These are phyloP conservation scores for Kwoniella europaea DNA, from an alignment of 768 basidiomycete species.

Conservation along the genomic window DNA sequence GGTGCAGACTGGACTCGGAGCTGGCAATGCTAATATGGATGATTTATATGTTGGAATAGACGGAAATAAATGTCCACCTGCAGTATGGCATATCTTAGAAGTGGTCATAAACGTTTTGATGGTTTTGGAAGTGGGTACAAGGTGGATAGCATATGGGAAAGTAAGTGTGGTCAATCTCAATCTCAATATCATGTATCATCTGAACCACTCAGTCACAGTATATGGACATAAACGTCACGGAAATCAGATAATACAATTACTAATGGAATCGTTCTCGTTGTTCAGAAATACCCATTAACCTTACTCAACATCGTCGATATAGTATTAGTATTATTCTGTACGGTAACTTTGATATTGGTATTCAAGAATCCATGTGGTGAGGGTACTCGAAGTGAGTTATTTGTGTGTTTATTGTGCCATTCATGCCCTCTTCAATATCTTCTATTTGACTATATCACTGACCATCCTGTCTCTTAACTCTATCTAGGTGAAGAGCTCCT, in stretches of 20 bases:
- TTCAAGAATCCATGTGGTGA: constrained; percentile 64
- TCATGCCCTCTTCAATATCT: not conserved
- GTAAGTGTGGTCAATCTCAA: constrained; percentile 63
- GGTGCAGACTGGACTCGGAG: no score
- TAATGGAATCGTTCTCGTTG: not conserved
- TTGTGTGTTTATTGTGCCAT: no score
- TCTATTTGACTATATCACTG: not conserved
- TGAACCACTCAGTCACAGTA: no score
- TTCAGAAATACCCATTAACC: constrained; percentile 56
- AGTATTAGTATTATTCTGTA: constrained; percentile 85
- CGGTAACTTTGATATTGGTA: constrained; percentile 83
- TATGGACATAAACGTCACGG: no score
- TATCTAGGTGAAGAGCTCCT: constrained; percentile 87
- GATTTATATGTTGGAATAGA: constrained; percentile 16
- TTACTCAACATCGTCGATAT: constrained; percentile 84
- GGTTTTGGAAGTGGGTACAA: constrained; percentile 90
- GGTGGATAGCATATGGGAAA: constrained; percentile 89
- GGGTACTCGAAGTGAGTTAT: constrained; percentile 49
- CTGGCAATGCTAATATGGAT: not conserved
- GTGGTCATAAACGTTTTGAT: constrained; percentile 66
- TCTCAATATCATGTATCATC: not conserved
- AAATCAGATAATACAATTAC: no score
- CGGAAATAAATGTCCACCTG: constrained; percentile 47
- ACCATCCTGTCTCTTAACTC: constrained; percentile 62
- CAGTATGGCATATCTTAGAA: constrained; percentile 57